Evolutionary conservation across 1,284 basidiomycete species (phyloP), one percentile per base, ranked within the genome.

Genomic region (Sanghuangporus weigelae): DNA sequence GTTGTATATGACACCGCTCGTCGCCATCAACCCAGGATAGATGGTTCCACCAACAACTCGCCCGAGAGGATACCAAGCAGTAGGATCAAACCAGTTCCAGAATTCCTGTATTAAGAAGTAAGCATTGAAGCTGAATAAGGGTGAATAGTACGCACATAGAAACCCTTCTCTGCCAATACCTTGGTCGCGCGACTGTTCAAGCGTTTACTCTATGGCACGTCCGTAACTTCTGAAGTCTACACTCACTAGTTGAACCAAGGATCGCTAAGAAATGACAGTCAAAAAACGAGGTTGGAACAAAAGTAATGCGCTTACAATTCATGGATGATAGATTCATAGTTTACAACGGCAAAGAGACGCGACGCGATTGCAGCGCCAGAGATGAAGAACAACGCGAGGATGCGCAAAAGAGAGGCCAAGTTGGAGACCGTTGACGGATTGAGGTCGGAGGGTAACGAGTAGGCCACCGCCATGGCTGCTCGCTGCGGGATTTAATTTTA

Each of bases 71-170:
- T 99, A 99, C 97, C 94, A 96, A 71, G 96, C 96, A 5, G 97
- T 97, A 39, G 96, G 95, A 77, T 99, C 97, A 75, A 99, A 99
- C 97, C 97, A 99, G 75, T 99, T 99, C 96, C 93, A 99, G 78
- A 96, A 99, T 87, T 91, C 95, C 95, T 95, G 71, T 59, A 61
- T 35, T 65, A 1, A 64, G 60, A 55, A 67, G 66, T 63, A 49
- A 21, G 49, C 19, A n/a, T 19, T 36, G 21, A 7, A 23, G 23
- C 48, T 35, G 12, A 12, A 51, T 23, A 7, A 51, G 7, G 50
- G 14, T n/a, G 5, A 23, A 19, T 57, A 38, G 35, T 50, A 60
- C 12, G 65, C 68, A 95, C 94, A 80, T 96, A 95, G 79, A 98
- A 97, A n/a, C 95, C 95, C 70, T 96, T 82, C 26, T 90, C 84